Percentiles rank a stretch among this genome's conserved stretches.
Conservation (phyloP, 805 yeast genomes). For the Pichia occidentalis region DNA sequence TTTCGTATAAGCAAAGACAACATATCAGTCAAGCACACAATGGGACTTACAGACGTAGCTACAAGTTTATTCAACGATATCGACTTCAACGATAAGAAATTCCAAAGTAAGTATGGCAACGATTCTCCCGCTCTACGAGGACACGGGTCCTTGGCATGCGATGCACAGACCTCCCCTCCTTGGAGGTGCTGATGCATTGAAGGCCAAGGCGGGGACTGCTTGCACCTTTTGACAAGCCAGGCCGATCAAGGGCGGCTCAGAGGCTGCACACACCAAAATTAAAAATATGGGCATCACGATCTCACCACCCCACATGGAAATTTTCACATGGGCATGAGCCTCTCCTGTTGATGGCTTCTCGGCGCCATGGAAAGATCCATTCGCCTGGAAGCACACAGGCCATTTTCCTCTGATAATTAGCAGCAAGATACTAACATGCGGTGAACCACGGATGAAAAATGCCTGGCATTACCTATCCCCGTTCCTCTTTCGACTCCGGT, state of each 20-base stretch:
- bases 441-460: too few relatives aligned
- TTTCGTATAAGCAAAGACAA: too few relatives aligned
- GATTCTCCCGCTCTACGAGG: conserved; percentile 4
- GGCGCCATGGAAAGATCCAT: too few relatives aligned
- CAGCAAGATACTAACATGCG: too few relatives aligned
- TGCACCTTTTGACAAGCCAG: conserved; percentile 74
- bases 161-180: conserved; percentile 94
- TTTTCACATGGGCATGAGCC: too few relatives aligned
- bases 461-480: neutral
- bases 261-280: too few relatives aligned
- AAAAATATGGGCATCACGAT: too few relatives aligned
- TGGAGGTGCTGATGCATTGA: conserved; percentile 85
- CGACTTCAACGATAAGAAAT: conserved; percentile 19
- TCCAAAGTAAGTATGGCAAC: conserved; percentile 21
- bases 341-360: too few relatives aligned
- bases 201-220: conserved; percentile 67
- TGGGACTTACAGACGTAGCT: conserved; percentile 13
- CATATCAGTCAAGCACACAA: neutral
- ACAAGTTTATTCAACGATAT: conserved; percentile 17
- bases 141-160: conserved; percentile 54
- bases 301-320: too few relatives aligned
- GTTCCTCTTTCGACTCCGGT: conserved; percentile 6
- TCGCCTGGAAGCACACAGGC: too few relatives aligned
- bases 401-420: too few relatives aligned
- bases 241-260: too few relatives aligned